Conservation (phyloP, 768 basidiomycete species). For the Leccinum variicolor region DNA sequence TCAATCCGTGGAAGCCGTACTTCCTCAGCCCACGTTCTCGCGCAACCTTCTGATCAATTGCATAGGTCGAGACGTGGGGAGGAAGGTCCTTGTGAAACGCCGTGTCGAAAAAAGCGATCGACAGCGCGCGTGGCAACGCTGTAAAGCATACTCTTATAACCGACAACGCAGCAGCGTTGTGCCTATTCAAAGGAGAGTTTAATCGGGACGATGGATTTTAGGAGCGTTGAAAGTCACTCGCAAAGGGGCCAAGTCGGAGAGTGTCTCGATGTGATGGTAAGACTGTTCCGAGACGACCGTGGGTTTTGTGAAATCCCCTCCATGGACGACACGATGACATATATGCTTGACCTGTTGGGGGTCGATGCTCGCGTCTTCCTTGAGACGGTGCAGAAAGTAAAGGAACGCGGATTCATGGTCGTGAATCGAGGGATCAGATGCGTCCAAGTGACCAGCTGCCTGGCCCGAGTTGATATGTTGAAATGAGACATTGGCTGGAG, state of each 20-base stretch:
- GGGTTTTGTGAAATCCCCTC: slow-evolving; percentile 72
- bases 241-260: slow-evolving; percentile 82
- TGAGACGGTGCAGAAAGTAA: slow-evolving; percentile 52
- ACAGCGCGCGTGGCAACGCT: slow-evolving; percentile 61
- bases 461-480: slow-evolving; percentile 9
- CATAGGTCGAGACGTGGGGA: slow-evolving; percentile 71
- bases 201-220: neutral
- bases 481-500: slow-evolving; percentile 52
- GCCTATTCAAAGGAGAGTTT: slow-evolving; percentile 33
- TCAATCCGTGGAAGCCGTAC: slow-evolving; percentile 90
- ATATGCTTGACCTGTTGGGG: slow-evolving; percentile 45
- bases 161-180: slow-evolving; percentile 59
- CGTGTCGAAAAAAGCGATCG: slow-evolving; percentile 87
- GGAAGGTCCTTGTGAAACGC: slow-evolving; percentile 81
- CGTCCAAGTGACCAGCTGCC: slow-evolving; percentile 17
- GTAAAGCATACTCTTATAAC: slow-evolving; percentile 61
- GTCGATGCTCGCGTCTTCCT: slow-evolving; percentile 41
- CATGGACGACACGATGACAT: slow-evolving; percentile 86
- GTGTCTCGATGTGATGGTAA: slow-evolving; percentile 65
- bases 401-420: slow-evolving; percentile 64
- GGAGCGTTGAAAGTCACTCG: slow-evolving; percentile 34
- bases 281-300: slow-evolving; percentile 65
- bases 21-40: slow-evolving; percentile 69
- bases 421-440: slow-evolving; percentile 35
- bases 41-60: slow-evolving; percentile 64